Conservation (phyloP, 2,329 filamentous ascomycete species). For the Monosporascus sp. region DNA sequence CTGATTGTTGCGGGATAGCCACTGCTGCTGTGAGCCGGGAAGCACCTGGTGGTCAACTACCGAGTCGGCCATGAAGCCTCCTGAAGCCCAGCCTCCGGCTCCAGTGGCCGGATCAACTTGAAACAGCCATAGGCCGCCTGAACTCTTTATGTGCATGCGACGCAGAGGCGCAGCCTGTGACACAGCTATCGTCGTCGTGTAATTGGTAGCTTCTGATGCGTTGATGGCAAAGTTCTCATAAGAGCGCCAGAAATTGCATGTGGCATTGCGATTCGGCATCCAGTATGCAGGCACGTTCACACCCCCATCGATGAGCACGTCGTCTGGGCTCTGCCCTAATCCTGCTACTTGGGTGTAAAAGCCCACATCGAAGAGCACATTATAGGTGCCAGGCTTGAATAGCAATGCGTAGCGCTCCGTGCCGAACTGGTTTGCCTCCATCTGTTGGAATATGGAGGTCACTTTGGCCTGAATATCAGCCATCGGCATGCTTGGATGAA, state of each 20-base stretch:
- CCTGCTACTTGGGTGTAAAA: conserved; percentile 29
- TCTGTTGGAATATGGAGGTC: conserved; percentile 24
- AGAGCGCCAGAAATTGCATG: conserved; percentile 29
- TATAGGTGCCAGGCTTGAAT: conserved; percentile 26
- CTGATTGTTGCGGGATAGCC: conserved; percentile 27
- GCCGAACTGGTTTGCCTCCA: conserved; percentile 30
- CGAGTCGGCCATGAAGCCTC: conserved; percentile 29
- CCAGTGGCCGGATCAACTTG: conserved; percentile 26
- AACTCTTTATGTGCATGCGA: conserved; percentile 25
- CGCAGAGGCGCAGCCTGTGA: conserved; percentile 28
- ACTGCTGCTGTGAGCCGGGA: conserved; percentile 30
- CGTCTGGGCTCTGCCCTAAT: conserved; percentile 23
- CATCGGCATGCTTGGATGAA: conserved; percentile 24
- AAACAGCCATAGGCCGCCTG: conserved; percentile 28
- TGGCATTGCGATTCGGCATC: conserved; percentile 30
- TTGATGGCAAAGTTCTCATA: conserved; percentile 29
- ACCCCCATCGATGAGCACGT: conserved; percentile 27
- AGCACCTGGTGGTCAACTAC: conserved; percentile 25
- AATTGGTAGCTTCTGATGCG: conserved; percentile 25
- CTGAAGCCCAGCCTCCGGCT: conserved; percentile 28
- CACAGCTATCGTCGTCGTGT: conserved; percentile 28
- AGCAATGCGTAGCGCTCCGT: conserved; percentile 25
- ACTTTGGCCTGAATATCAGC: conserved; percentile 22
- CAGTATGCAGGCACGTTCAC: conserved; percentile 29
- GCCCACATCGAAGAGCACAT: conserved; percentile 27